These are phyloP conservation scores for Leucocoprinus sp. DNA, from an alignment of 768 basidiomycete species.

Conservation along the genomic window DNA sequence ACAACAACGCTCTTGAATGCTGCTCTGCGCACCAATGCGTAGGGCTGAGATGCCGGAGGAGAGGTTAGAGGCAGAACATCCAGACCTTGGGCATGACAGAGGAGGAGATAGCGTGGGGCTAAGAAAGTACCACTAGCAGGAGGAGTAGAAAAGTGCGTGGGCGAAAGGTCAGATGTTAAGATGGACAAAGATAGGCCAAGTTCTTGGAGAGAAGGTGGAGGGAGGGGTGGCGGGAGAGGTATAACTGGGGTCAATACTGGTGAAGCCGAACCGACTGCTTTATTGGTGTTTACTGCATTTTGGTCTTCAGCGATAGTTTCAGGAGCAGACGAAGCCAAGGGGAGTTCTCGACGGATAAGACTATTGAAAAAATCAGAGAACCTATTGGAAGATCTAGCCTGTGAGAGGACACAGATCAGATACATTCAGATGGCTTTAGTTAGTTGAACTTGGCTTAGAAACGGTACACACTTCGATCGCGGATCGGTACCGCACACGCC, in stretches of 20 bases:
- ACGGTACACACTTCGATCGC: constrained; percentile 45
- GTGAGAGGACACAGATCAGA: constrained; percentile 3
- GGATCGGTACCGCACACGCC: constrained; percentile 40
- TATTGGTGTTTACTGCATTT: constrained; percentile 20
- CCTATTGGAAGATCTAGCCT: constrained; percentile 60
- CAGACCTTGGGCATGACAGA: constrained; percentile 80
- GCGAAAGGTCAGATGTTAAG: constrained; percentile 59
- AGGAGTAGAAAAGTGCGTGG: constrained; percentile 70
- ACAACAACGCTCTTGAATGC: constrained; percentile 83
- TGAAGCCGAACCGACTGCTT: constrained; percentile 45
- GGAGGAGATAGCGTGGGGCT: constrained; percentile 70
- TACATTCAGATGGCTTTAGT: constrained; percentile 15
- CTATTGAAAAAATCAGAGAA: constrained; percentile 82
- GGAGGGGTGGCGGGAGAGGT: constrained; percentile 66
- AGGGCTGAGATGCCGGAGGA: constrained; percentile 69
- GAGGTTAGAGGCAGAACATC: constrained; percentile 76
- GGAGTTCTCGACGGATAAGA: constrained; percentile 61
- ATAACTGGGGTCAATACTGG: constrained; percentile 41
- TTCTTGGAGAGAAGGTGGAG: constrained; percentile 64
- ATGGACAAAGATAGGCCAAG: constrained; percentile 67
- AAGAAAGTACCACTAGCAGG: constrained; percentile 76
- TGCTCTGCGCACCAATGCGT: constrained; percentile 74
- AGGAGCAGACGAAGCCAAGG: constrained; percentile 13
- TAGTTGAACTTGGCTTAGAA: constrained; percentile 16
- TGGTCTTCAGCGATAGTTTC: constrained; percentile 15